Evolutionary conservation across 2,329 filamentous ascomycete genomes (phyloP).

Genomic region (Clonostachys byssicola): DNA sequence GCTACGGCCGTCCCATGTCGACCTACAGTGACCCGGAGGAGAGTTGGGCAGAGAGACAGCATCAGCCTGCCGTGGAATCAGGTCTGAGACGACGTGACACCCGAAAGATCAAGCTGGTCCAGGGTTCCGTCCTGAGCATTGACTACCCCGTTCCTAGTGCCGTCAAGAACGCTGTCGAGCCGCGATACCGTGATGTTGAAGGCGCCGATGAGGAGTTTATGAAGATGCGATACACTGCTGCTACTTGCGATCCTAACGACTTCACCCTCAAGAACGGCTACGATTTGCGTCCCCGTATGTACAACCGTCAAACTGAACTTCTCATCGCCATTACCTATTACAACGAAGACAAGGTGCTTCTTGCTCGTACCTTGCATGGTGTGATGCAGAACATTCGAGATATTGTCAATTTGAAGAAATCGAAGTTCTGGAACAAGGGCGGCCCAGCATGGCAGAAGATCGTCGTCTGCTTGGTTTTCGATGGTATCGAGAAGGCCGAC

Average conservation of each 20-base stretch:
- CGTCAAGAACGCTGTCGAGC: constrained; percentile 87
- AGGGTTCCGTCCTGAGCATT: constrained; percentile 86
- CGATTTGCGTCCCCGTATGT: constrained; percentile 90
- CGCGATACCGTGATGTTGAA: constrained; percentile 82
- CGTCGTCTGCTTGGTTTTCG: constrained; percentile 87
- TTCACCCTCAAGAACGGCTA: constrained; percentile 95
- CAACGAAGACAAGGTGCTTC: constrained; percentile 90
- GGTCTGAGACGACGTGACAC: constrained; percentile 83
- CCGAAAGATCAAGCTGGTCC: constrained; percentile 89
- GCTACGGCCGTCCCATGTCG: constrained; percentile 5
- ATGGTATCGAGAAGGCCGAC: constrained; percentile 91
- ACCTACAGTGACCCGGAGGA: constrained; percentile 40
- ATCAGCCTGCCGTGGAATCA: constrained; percentile 65
- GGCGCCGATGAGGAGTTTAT: constrained; percentile 87
- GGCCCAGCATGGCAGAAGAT: constrained; percentile 97
- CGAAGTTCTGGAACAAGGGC: constrained; percentile 95
- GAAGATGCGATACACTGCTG: constrained; percentile 91
- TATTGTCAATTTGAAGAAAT: constrained; percentile 93
- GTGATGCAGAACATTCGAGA: constrained; percentile 96
- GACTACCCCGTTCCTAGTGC: constrained; percentile 91
- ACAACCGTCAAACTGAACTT: constrained; percentile 90
- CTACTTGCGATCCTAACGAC: constrained; percentile 90
- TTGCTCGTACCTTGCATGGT: constrained; percentile 82
- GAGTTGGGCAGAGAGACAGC: constrained; percentile 67
- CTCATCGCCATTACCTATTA: constrained; percentile 94